phyloP scores from a whole-genome alignment of 1,284 basidiomycete genomes.

The Vanrija pseudolonga region DNA sequence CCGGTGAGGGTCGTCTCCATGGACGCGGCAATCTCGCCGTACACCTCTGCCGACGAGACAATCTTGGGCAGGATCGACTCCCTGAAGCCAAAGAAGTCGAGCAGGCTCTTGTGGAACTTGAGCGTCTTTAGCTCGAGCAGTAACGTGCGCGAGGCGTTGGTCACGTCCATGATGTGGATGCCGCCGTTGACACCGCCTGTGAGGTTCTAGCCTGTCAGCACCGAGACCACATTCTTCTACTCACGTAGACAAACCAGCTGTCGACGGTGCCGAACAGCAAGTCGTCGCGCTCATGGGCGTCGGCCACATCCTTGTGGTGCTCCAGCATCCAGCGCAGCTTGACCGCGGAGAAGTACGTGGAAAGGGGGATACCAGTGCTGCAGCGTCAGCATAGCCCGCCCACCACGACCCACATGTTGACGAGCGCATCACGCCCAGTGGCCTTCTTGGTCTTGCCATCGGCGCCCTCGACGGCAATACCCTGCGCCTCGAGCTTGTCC shows the following conservation, averaged over 20 bases:
- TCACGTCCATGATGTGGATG: conserved; percentile 84
- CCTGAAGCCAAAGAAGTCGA: conserved; percentile 83
- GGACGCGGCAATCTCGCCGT: conserved; percentile 63
- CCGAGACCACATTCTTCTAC: no score
- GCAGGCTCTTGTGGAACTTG: conserved; percentile 74
- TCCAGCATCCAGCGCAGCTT: conserved; percentile 97
- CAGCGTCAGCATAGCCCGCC: not conserved
- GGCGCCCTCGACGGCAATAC: conserved; percentile 60
- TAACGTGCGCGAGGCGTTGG: conserved; percentile 93
- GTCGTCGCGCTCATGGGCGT: conserved; percentile 77
- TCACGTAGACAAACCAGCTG: conserved; percentile 60
- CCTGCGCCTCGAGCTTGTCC: conserved; percentile 65
- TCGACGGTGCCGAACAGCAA: conserved; percentile 93
- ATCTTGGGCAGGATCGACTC: conserved; percentile 77
- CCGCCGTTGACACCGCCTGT: conserved; percentile 66
- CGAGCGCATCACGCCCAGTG: not conserved
- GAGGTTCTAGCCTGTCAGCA: conserved; percentile 60
- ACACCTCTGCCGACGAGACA: conserved; percentile 87
- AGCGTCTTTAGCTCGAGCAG: conserved; percentile 80
- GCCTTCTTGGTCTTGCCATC: conserved; percentile 7
- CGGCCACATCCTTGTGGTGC: conserved; percentile 69
- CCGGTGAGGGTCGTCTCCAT: conserved; percentile 64
- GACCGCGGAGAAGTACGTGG: conserved; percentile 96
- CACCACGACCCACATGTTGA: conserved; percentile 58
- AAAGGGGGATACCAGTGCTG: conserved; percentile 75